Percentiles rank a stretch among this genome's conserved stretches.
Evolutionary conservation across 768 basidiomycete genomes (phyloP).

Genomic region (Tulasnella sp.): DNA sequence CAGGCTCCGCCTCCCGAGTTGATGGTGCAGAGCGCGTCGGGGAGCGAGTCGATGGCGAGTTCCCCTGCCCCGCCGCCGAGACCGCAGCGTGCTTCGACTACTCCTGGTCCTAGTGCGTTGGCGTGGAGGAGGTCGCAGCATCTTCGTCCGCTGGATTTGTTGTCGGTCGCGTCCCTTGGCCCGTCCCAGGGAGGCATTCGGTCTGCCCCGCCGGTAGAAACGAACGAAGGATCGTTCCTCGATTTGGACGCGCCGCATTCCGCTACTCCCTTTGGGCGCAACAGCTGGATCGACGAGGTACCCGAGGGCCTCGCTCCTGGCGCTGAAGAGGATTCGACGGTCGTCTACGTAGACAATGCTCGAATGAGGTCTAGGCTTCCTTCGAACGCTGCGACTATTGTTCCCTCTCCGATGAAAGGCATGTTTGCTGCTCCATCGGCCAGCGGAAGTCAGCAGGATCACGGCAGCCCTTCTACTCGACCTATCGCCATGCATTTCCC

Average conservation of each 20-base stretch:
- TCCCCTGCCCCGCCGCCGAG: background rate
- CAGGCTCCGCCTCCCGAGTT: background rate
- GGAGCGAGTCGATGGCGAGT: background rate
- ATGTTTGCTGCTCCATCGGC: background rate
- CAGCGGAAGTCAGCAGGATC: background rate
- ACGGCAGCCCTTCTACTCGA: background rate
- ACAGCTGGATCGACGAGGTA: background rate
- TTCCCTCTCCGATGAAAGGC: conserved; percentile 7
- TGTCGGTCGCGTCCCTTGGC: background rate
- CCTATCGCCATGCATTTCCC: background rate
- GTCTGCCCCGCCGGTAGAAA: conserved; percentile 6
- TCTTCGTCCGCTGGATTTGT: background rate
- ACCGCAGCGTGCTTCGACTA: background rate
- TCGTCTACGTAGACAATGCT: background rate
- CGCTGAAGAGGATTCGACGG: background rate
- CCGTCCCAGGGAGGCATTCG: conserved; percentile 6
- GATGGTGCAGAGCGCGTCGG: background rate
- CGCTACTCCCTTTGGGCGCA: background rate
- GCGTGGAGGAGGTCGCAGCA: background rate
- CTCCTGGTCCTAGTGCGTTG: background rate
- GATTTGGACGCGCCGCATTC: conserved; percentile 5
- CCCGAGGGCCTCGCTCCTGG: background rate
- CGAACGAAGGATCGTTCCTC: conserved; percentile 4
- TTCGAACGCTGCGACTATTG: conserved; percentile 11
- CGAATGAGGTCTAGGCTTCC: background rate